phyloP scores from a whole-genome alignment of 345 rosid species.

The Mallotus nudiflorus region DNA sequence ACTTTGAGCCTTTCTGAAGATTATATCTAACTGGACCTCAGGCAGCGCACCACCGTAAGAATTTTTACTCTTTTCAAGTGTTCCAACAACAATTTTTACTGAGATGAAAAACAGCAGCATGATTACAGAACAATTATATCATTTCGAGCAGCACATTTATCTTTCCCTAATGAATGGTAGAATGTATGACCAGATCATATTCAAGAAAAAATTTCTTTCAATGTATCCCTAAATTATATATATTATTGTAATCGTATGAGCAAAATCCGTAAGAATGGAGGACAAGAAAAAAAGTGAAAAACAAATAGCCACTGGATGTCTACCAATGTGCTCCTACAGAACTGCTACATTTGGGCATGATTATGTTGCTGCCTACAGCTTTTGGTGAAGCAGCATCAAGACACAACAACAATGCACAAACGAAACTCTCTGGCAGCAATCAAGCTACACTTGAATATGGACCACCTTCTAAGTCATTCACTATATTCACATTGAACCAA shows the following conservation, averaged over 20 bases:
- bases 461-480: conserved; percentile 16
- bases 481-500: conserved; percentile 36
- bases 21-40: no score
- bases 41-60: no score
- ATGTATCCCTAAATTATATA: background rate
- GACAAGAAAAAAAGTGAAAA: background rate
- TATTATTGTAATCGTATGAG: conserved; percentile 9
- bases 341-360: conserved; percentile 16
- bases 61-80: no score
- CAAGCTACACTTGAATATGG: conserved; percentile 19
- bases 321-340: conserved; percentile 9
- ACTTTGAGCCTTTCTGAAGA: no score
- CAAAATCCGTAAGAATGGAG: background rate
- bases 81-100: no score
- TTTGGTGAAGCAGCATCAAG: conserved; percentile 11
- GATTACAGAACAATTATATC: no score
- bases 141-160: no score
- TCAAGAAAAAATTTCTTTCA: no score
- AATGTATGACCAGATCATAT: no score
- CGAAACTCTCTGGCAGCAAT: conserved; percentile 23
- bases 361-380: conserved; percentile 19
- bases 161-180: no score
- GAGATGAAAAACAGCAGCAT: no score
- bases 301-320: background rate
- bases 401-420: conserved; percentile 24